phyloP scores from a whole-genome alignment of 768 basidiomycete genomes.

The Trametes sanguinea region DNA sequence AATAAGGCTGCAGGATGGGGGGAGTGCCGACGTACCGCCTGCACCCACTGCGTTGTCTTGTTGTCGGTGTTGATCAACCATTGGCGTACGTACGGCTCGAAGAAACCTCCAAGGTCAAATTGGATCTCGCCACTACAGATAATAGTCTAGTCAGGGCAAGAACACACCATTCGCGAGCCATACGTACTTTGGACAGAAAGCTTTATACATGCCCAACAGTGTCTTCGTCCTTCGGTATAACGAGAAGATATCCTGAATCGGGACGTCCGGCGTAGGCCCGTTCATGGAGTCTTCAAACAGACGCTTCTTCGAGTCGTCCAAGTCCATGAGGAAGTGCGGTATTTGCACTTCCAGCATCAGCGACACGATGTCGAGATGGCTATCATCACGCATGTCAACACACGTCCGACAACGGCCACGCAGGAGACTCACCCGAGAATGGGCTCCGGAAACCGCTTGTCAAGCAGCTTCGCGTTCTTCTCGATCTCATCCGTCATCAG shows the following conservation, averaged over 20 bases:
- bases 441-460: conserved; percentile 86
- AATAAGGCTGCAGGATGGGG: too few relatives aligned
- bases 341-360: conserved; percentile 68
- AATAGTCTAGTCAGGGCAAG: background rate
- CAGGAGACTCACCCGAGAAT: conserved; percentile 64
- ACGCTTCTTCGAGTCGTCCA: conserved; percentile 70
- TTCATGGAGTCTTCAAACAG: conserved; percentile 84
- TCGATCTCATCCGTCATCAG: conserved; percentile 89
- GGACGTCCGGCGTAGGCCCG: conserved; percentile 83
- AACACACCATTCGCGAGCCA: background rate
- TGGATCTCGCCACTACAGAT: conserved; percentile 50
- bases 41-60: conserved; percentile 94
- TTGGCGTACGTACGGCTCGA: conserved; percentile 83
- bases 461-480: conserved; percentile 78
- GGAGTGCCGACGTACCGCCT: conserved; percentile 59
- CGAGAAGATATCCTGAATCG: conserved; percentile 87
- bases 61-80: conserved; percentile 89
- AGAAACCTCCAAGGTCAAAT: conserved; percentile 76
- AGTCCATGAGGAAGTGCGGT: conserved; percentile 65
- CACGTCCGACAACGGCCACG: background rate
- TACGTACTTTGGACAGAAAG: conserved; percentile 78
- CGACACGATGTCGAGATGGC: conserved; percentile 75
- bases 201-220: conserved; percentile 75
- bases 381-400: conserved; percentile 30
- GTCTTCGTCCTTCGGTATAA: conserved; percentile 80